phyloP scores from a whole-genome alignment of 1,284 basidiomycete genomes.

The Tranzscheliella williamsii region DNA sequence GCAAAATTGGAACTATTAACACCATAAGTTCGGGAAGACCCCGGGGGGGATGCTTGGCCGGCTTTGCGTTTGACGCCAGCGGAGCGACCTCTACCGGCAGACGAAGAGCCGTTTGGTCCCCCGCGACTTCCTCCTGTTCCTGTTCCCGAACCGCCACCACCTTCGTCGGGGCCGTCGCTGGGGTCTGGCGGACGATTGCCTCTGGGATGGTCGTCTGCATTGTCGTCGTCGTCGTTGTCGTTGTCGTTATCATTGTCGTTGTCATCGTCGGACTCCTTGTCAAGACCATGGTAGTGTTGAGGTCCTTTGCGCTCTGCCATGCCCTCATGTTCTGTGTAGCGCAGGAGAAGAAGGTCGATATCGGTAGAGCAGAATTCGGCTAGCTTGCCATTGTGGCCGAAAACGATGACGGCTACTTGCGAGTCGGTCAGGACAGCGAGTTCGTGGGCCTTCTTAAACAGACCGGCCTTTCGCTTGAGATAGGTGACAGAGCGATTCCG shows the following conservation, averaged over 20 bases:
- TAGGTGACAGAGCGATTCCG: slow-evolving; percentile 88
- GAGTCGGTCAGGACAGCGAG: slow-evolving; percentile 76
- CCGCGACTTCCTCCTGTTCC: slow-evolving; percentile 1
- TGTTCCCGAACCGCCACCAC: not conserved
- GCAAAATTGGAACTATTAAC: no score
- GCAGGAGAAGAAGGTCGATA: slow-evolving; percentile 45
- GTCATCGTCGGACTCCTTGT: slow-evolving; percentile 35
- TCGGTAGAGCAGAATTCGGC: slow-evolving; percentile 55
- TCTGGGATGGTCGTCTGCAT: slow-evolving; percentile 10
- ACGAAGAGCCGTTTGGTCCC: not conserved
- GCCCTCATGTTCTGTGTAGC: slow-evolving; percentile 47
- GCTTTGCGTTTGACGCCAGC: slow-evolving; percentile 27
- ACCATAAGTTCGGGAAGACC: not conserved
- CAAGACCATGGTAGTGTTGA: slow-evolving; percentile 26
- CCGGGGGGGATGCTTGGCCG: slow-evolving; percentile 2
- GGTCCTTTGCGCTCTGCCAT: slow-evolving; percentile 34
- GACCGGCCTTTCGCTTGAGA: slow-evolving; percentile 85
- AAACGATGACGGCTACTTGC: slow-evolving; percentile 73
- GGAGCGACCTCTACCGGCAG: not conserved
- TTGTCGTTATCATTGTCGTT: slow-evolving; percentile 16
- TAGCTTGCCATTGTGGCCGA: slow-evolving; percentile 63
- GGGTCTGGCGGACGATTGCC: not conserved
- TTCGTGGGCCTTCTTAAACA: slow-evolving; percentile 89
- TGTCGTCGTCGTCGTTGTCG: slow-evolving; percentile 1
- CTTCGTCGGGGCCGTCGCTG: not conserved